Evolutionary conservation across 1,139 yeast genomes (phyloP), one percentile per base, ranked within the genome.

Genomic region (Geotrichum citri-aurantii): DNA sequence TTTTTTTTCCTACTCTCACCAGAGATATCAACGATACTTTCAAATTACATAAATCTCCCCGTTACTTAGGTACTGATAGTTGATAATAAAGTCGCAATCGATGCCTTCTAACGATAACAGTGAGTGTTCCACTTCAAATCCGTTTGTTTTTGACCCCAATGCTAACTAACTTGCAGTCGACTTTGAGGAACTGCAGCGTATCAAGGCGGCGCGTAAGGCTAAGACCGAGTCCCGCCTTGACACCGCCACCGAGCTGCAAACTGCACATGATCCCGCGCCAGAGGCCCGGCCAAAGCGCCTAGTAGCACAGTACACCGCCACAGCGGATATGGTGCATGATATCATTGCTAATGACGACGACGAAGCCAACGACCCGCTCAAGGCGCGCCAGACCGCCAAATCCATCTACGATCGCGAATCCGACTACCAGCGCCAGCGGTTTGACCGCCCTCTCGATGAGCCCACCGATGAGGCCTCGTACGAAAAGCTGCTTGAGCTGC

Each of bases 391-490:
- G 54, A 62, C 68, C 33, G 66, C 68, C 17, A 70, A 72, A 56
- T 66, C 77, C 0, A 68, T 73, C 44, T 68, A 63, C 49, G 71
- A 69, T 5, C 69, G 75, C 29, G 80, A 77, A 63, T 69, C 73
- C 42, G 77, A 74, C 1, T 80, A 81, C 64, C 80, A 78, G 55
- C 69, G 71, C 62, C 69, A 77, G 62, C 67, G 81, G 62, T 72
- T 74, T 61, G 71, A 73, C 56, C 60, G 75, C 37, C 72, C 68
- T 6, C 75, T 68, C 47, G 75, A 68, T 52, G 64, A 67, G 52
- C 44, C 55, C 27, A 64, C 67, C 26, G 65, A 61, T 7, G 63
- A 65, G 27, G 60, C 55, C 24, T 56, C 66, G 1, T 66, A 69
- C 52, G 64, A 68, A 55, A 65, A 68, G 33, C 62, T 66, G n/a